These are phyloP conservation scores for Bromus sterilis DNA, from an alignment of 176 grass and related monocot species.

Conservation along the genomic window DNA sequence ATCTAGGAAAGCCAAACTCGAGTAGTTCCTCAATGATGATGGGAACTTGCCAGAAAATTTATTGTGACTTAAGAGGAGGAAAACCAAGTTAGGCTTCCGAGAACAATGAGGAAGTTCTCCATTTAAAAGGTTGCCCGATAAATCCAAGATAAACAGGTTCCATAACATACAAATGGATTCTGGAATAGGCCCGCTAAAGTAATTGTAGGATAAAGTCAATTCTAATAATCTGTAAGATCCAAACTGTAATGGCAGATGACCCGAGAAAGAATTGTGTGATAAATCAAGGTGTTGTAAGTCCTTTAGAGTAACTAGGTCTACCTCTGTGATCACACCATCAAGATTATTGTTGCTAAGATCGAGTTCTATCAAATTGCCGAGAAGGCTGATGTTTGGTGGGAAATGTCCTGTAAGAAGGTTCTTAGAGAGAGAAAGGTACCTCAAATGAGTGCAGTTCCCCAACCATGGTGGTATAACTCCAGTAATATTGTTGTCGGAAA, in stretches of 20 bases:
- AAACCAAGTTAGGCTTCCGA: rapidly evolving
- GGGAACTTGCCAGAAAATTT: constrained; percentile 9
- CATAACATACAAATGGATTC: background rate
- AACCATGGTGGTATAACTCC: background rate
- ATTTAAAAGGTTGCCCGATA: background rate
- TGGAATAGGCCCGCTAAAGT: constrained; percentile 7
- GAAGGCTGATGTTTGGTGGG: background rate
- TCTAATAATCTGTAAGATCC: background rate
- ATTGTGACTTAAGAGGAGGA: background rate
- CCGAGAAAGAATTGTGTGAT: background rate
- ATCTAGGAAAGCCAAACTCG: background rate
- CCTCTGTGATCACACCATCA: background rate
- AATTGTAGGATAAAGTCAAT: background rate
- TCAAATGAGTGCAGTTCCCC: background rate
- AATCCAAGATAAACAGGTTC: background rate
- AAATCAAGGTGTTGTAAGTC: background rate
- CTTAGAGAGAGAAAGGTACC: background rate
- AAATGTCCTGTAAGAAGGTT: background rate
- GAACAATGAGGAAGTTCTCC: background rate
- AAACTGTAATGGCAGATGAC: background rate
- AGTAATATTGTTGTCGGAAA: background rate
- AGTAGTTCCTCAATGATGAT: background rate
- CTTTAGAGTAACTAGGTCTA: background rate
- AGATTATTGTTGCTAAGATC: constrained; percentile 5
- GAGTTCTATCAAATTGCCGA: background rate